A percentile compares a stretch with the other conserved stretches of the same genome.
Evolutionary conservation across 768 basidiomycete genomes (phyloP).

Genomic region (Auricularia sp.): DNA sequence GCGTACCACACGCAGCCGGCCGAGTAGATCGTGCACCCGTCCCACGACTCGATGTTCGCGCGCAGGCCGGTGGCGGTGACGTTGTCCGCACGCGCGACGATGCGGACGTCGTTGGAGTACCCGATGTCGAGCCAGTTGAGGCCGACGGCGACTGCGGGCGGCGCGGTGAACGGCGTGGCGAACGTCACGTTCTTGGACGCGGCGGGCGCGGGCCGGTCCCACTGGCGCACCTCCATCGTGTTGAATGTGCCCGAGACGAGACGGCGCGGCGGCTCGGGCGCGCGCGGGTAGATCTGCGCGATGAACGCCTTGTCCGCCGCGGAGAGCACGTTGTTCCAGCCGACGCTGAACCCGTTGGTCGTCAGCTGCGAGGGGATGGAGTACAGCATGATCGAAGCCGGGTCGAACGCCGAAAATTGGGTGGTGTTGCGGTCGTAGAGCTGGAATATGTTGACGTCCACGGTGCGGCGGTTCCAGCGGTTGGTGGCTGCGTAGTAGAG

Average conservation of each 20-base stretch:
- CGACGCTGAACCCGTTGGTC: not conserved
- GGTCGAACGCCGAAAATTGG: not conserved
- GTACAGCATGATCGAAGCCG: not conserved
- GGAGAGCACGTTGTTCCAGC: not conserved
- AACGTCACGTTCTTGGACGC: not conserved
- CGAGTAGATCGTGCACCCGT: not conserved
- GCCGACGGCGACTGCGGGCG: constrained; percentile 5
- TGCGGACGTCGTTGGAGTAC: not conserved
- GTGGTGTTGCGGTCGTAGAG: not conserved
- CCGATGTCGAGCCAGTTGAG: constrained; percentile 7
- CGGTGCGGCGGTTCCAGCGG: not conserved
- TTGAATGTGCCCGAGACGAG: not conserved
- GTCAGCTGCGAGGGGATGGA: not conserved
- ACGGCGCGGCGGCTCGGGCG: not conserved
- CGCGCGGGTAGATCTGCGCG: not conserved
- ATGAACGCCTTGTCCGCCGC: not conserved
- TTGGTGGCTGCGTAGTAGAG: not conserved
- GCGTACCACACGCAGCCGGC: constrained; percentile 2
- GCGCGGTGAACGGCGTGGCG: not conserved
- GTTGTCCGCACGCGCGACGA: not conserved
- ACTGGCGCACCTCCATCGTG: constrained; percentile 7
- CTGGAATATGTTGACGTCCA: not conserved
- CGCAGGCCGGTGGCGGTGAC: constrained; percentile 2
- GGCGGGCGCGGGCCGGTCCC: not conserved
- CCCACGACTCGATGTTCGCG: constrained; percentile 8